A percentile compares a stretch with the other conserved stretches of the same genome.
Evolutionary conservation across 306 rosid species (phyloP).

Genomic region (Malus asiatica): DNA sequence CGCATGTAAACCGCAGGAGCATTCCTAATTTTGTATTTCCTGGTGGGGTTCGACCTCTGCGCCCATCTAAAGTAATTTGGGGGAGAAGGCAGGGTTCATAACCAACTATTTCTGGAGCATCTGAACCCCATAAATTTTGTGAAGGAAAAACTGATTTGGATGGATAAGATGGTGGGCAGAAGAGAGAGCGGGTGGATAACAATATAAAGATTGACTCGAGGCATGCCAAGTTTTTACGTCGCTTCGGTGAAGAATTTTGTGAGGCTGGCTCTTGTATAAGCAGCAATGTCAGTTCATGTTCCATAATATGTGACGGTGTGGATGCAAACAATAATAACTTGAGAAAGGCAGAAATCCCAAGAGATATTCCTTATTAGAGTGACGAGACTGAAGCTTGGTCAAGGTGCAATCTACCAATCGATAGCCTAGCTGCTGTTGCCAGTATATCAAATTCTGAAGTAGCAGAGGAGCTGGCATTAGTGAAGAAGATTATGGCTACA

Average conservation of each 20-base stretch:
- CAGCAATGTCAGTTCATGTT: constrained; percentile 36
- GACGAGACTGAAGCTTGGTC: constrained; percentile 33
- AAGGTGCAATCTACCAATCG: constrained; percentile 18
- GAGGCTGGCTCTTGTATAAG: constrained; percentile 33
- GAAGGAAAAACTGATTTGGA: constrained; percentile 24
- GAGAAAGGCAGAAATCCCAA: constrained; percentile 20
- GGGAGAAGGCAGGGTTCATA: constrained; percentile 48
- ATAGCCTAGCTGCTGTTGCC: constrained; percentile 12
- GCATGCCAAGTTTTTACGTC: constrained; percentile 6
- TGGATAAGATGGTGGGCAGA: constrained; percentile 44
- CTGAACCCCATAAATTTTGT: constrained; percentile 35
- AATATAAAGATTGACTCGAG: too few relatives aligned
- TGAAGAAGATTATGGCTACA: constrained; percentile 41
- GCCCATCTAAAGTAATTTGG: neutral
- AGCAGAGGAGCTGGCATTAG: constrained; percentile 35
- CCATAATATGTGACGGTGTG: constrained; percentile 32
- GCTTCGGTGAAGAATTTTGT: constrained; percentile 28
- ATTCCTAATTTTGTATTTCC: constrained; percentile 83
- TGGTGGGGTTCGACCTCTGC: neutral
- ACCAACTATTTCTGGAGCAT: constrained; percentile 42
- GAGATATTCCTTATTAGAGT: constrained; percentile 32
- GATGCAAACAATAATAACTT: constrained; percentile 25
- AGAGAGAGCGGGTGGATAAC: constrained; percentile 38
- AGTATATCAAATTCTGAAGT: constrained; percentile 42
- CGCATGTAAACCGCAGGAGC: constrained; percentile 62